Base-by-base conservation (phyloP, 129 eudicot species). In the Apium graveolens region DNA sequence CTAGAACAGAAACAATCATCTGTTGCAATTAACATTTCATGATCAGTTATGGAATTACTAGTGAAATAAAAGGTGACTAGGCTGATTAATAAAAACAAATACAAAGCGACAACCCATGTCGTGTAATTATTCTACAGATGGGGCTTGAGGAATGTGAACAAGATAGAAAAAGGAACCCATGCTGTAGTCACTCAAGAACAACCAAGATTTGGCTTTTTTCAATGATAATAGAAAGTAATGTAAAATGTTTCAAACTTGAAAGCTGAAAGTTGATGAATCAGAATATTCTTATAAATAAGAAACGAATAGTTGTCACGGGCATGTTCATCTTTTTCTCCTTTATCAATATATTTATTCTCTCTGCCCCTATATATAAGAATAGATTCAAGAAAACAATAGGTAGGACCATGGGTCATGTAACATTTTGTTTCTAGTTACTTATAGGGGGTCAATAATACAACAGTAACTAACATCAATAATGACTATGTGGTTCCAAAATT, bases 1-100 rank as follows among this genome's bases (percentile, higher is more conserved):
- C 89, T 20, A 83, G 46, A 29, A 93, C 75, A 0, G 96, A 80
- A 60, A 89, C 97, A 5, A 86, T 27, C 90, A 93, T 91, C 97
- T 93, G 84, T 83, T 65, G 29, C 71, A 45, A 44, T 1, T n/a
- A n/a, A 42, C 3, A 42, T 42, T 38, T 39, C 26, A 38, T 41
- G n/a, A 78, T 63, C 31, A 24, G 17, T 26, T 53, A 65, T 13
- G n/a, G n/a, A n/a, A n/a, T n/a, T n/a, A n/a, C n/a, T n/a, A n/a
- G n/a, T n/a, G n/a, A n/a, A n/a, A n/a, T n/a, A n/a, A n/a, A n/a
- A n/a, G n/a, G n/a, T n/a, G n/a, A n/a, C n/a, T n/a, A n/a, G n/a
- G n/a, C n/a, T 62, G 10, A 29, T 24, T 21, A 55, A 7, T 24
- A 24, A 21, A 21, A 10, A 7, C 12, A 24, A 55, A 20, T 24